Conservation (phyloP, 139 green algal species). For the Limnomonas spitsbergensis region DNA sequence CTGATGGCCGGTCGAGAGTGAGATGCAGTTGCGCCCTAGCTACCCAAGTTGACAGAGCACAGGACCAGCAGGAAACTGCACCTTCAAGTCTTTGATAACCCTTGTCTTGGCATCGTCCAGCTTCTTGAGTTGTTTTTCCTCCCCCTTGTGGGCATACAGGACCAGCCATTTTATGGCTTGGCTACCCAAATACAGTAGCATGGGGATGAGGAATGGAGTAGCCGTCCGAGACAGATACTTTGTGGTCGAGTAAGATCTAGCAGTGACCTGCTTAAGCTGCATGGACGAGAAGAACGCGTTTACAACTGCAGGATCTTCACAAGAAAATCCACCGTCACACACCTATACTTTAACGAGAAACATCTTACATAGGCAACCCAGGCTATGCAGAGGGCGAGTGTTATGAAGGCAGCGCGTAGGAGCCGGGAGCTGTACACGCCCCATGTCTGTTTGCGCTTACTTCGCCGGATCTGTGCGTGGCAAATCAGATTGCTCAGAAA, state of each 20-base stretch:
- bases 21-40: not conserved
- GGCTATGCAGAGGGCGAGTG: not conserved
- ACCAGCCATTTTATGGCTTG: not conserved
- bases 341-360: not conserved
- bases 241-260: not conserved
- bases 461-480: slow-evolving; percentile 2
- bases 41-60: not conserved
- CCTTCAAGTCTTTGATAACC: not conserved
- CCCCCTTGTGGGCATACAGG: not conserved
- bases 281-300: not conserved
- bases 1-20: no score
- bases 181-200: not conserved
- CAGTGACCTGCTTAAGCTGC: not conserved
- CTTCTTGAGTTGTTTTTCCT: slow-evolving; percentile 8
- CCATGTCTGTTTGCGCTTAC: not conserved
- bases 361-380: not conserved
- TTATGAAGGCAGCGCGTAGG: not conserved
- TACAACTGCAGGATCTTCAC: not conserved
- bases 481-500: no score
- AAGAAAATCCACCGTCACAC: not conserved
- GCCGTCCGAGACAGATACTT: not conserved
- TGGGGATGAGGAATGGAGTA: not conserved
- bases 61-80: not conserved
- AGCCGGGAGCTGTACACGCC: not conserved
- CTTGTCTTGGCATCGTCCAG: not conserved